phyloP scores from a whole-genome alignment of 1,139 yeast species.

The Wickerhamomyces sp. region DNA sequence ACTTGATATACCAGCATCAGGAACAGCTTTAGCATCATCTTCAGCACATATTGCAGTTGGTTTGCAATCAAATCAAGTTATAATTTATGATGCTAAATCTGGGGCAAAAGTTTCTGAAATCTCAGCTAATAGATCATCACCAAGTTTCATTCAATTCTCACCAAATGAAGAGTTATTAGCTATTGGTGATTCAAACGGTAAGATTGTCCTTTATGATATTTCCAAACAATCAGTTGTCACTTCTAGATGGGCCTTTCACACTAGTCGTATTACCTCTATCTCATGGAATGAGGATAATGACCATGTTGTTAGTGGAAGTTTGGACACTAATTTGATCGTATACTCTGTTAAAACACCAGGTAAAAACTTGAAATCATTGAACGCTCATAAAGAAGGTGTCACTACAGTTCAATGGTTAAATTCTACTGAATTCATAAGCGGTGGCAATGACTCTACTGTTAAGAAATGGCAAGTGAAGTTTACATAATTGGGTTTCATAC shows the following conservation, averaged over 20 bases:
- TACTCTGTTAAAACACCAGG: conserved; percentile 79
- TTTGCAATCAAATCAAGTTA: conserved; percentile 34
- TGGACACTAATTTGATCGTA: conserved; percentile 76
- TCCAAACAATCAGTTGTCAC: conserved; percentile 59
- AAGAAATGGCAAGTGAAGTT: conserved; percentile 60
- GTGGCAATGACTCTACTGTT: conserved; percentile 80
- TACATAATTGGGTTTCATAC: conserved; percentile 1
- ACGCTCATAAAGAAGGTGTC: conserved; percentile 90
- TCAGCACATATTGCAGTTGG: conserved; percentile 24
- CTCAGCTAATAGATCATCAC: conserved; percentile 56
- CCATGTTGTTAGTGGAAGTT: conserved; percentile 70
- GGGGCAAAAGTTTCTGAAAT: conserved; percentile 30
- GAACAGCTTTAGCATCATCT: conserved; percentile 34
- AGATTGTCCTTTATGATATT: conserved; percentile 64
- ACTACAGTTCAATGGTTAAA: conserved; percentile 66
- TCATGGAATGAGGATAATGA: conserved; percentile 74
- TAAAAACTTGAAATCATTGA: conserved; percentile 65
- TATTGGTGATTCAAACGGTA: conserved; percentile 84
- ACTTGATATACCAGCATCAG: conserved; percentile 32
- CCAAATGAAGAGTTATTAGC: conserved; percentile 70
- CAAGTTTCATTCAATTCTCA: conserved; percentile 62
- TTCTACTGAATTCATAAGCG: conserved; percentile 48
- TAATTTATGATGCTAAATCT: conserved; percentile 27
- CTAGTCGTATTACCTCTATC: conserved; percentile 72
- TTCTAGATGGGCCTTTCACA: conserved; percentile 94